Conservation (phyloP, 495 filamentous ascomycete species). For the Trichodelitschia bisporula region DNA sequence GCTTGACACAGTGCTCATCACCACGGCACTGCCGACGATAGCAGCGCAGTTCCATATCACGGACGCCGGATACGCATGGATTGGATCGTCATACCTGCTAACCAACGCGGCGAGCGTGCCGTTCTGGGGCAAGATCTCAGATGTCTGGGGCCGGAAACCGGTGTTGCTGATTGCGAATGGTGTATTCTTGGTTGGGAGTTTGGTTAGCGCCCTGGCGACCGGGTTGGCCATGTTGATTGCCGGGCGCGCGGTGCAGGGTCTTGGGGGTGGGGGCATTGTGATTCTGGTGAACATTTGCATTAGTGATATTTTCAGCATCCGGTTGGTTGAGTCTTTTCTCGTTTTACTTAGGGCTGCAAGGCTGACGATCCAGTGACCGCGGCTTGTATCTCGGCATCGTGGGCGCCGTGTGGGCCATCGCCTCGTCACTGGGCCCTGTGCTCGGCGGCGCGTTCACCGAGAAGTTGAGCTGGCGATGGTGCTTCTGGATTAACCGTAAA, state of each 20-base stretch:
- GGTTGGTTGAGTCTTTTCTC: constrained; percentile 12
- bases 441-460: constrained; percentile 44
- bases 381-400: constrained; percentile 28
- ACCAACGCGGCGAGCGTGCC: constrained; percentile 26
- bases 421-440: constrained; percentile 35
- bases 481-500: constrained; percentile 55
- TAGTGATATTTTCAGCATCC: constrained; percentile 31
- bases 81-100: constrained; percentile 38
- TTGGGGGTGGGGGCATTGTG: constrained; percentile 27
- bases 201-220: constrained; percentile 23
- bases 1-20: constrained; percentile 37
- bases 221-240: constrained; percentile 30
- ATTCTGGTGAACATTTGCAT: constrained; percentile 29
- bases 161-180: constrained; percentile 24
- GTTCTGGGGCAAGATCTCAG: constrained; percentile 31
- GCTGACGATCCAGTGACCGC: constrained; percentile 15
- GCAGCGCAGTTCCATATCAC: constrained; percentile 31
- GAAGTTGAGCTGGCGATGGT: constrained; percentile 37
- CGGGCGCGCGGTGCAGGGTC: constrained; percentile 28
- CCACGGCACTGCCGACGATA: constrained; percentile 31
- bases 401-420: constrained; percentile 31
- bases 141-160: constrained; percentile 36
- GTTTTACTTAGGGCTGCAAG: too few species aligned
- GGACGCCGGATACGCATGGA: constrained; percentile 37
- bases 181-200: constrained; percentile 15